Conservation (phyloP, 139 green algal genomes). For the Auxenochlorella pyrenoidosa region DNA sequence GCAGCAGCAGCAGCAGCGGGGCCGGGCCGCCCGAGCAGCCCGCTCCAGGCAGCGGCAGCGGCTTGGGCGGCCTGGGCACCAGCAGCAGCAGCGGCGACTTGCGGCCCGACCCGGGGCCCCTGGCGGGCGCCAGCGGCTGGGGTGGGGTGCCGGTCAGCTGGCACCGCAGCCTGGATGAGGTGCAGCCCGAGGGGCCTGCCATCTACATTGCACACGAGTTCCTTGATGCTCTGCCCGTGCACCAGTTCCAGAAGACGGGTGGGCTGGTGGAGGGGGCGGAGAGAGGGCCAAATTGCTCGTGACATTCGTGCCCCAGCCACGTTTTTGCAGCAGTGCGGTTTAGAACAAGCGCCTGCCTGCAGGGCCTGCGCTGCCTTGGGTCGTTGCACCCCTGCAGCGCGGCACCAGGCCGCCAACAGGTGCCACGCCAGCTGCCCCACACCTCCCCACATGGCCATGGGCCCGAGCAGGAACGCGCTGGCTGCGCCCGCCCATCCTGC, state of each 20-base stretch:
- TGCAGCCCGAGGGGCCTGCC: conserved; percentile 61
- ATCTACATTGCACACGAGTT: conserved; percentile 97
- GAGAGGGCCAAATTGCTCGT: too few relatives aligned
- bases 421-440: too few relatives aligned
- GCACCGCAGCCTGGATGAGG: conserved; percentile 73
- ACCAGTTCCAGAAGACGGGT: conserved; percentile 88
- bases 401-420: too few relatives aligned
- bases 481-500: background rate
- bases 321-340: too few relatives aligned
- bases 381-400: too few relatives aligned
- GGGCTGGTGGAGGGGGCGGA: background rate
- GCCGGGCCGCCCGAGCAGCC: background rate
- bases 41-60: background rate
- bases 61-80: background rate
- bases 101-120: background rate
- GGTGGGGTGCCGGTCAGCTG: conserved; percentile 65
- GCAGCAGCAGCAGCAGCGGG: background rate
- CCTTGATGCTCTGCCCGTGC: conserved; percentile 96
- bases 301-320: too few relatives aligned
- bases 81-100: background rate
- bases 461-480: too few relatives aligned
- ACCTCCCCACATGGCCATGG: too few relatives aligned
- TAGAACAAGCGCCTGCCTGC: too few relatives aligned
- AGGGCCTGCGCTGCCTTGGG: too few relatives aligned
- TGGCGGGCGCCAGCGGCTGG: conserved; percentile 14